phyloP scores from a whole-genome alignment of 768 basidiomycete species.

The Mrakia gelida region DNA sequence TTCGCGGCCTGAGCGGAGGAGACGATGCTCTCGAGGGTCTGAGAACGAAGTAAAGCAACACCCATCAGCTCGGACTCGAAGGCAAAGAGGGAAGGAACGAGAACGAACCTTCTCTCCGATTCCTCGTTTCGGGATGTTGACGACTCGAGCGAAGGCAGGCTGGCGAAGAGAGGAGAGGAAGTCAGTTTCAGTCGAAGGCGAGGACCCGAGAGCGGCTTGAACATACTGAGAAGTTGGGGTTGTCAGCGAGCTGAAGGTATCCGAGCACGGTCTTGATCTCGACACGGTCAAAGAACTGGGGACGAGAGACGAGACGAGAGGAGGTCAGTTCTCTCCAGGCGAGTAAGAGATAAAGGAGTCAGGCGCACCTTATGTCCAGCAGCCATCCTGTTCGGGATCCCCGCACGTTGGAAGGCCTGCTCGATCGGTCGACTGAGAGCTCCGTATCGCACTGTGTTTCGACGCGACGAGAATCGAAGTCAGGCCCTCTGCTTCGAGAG shows the following conservation, averaged over 20 bases:
- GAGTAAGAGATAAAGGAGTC: background rate
- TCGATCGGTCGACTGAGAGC: conserved; percentile 52
- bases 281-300: conserved; percentile 11
- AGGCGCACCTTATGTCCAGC: conserved; percentile 54
- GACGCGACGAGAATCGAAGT: conserved; percentile 50
- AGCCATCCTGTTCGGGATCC: conserved; percentile 71
- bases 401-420: conserved; percentile 65
- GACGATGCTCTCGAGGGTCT: conserved; percentile 17
- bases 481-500: background rate
- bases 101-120: conserved; percentile 69
- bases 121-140: conserved; percentile 66
- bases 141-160: conserved; percentile 66
- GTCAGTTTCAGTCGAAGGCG: conserved; percentile 1
- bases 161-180: conserved; percentile 49
- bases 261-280: conserved; percentile 51
- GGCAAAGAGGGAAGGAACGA: background rate
- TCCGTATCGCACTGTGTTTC: background rate
- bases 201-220: background rate
- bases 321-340: too few relatives aligned
- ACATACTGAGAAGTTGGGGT: conserved; percentile 44
- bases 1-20: background rate
- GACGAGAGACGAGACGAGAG: background rate
- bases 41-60: background rate
- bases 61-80: background rate
- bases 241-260: conserved; percentile 77